Conservation (phyloP, 2,329 filamentous ascomycete genomes). For the Ophiostoma ips region DNA sequence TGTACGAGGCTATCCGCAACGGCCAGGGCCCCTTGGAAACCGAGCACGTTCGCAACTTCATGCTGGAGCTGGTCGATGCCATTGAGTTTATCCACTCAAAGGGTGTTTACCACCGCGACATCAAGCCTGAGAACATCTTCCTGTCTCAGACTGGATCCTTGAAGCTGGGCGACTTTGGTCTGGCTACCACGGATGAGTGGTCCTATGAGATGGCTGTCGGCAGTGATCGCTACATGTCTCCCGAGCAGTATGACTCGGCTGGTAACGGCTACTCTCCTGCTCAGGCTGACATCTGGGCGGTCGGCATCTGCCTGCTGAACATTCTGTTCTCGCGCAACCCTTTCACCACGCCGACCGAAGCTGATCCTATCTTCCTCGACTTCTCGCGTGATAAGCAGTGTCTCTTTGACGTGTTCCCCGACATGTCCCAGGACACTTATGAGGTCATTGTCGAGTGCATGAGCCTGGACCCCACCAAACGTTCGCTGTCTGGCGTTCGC, state of each 20-base stretch:
- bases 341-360: slow-evolving; percentile 77
- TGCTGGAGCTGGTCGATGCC: slow-evolving; percentile 84
- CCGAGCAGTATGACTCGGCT: slow-evolving; percentile 88
- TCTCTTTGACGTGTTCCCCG: slow-evolving; percentile 94
- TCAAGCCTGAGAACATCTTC: slow-evolving; percentile 99
- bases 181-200: slow-evolving; percentile 82
- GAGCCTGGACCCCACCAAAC: slow-evolving; percentile 79
- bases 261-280: slow-evolving; percentile 82
- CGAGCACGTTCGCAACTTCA: slow-evolving; percentile 92
- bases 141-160: slow-evolving; percentile 71
- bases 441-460: slow-evolving; percentile 85
- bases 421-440: slow-evolving; percentile 96
- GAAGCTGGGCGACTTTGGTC: slow-evolving; percentile 94
- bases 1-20: slow-evolving; percentile 92
- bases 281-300: slow-evolving; percentile 90
- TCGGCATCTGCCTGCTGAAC: slow-evolving; percentile 93
- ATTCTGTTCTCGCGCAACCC: slow-evolving; percentile 94
- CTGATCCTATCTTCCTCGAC: slow-evolving; percentile 86
- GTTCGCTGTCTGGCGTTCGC: slow-evolving; percentile 65
- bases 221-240: slow-evolving; percentile 98
- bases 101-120: slow-evolving; percentile 90
- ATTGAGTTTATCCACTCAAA: slow-evolving; percentile 83
- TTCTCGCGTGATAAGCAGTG: slow-evolving; percentile 89
- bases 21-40: slow-evolving; percentile 83
- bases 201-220: slow-evolving; percentile 87